Conservation (phyloP, 495 filamentous ascomycete genomes). For the Barbatosphaeria neglecta region DNA sequence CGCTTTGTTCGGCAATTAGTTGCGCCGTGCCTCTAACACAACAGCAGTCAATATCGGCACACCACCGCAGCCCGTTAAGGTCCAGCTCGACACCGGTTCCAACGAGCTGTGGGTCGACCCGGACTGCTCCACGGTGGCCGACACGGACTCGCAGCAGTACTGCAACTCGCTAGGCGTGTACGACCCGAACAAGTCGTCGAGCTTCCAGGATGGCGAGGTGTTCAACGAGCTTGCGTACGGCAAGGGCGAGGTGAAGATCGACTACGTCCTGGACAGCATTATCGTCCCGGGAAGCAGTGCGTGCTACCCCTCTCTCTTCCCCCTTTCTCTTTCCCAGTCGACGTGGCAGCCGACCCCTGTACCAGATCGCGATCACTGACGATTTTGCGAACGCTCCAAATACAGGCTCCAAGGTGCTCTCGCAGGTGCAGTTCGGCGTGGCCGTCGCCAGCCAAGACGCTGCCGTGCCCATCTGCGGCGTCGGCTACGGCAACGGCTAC, state of each 20-base stretch:
- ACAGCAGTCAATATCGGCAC: constrained; percentile 24
- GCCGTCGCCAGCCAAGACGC: constrained; percentile 19
- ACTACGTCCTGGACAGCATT: constrained; percentile 21
- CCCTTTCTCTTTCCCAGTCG: background rate
- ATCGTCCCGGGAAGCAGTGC: constrained; percentile 17
- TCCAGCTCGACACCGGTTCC: constrained; percentile 27
- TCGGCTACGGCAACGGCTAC: constrained; percentile 20
- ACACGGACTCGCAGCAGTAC: constrained; percentile 13
- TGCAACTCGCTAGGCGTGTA: constrained; percentile 22
- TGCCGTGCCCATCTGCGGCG: constrained; percentile 24
- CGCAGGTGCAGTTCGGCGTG: constrained; percentile 24
- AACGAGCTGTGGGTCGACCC: constrained; percentile 33
- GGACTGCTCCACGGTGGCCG: constrained; percentile 13
- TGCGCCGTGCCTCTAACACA: too few relatives aligned
- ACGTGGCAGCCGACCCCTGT: background rate
- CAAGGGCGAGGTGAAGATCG: constrained; percentile 20
- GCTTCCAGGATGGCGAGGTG: constrained; percentile 3
- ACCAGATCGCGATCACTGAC: too few relatives aligned
- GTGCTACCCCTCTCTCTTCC: background rate
- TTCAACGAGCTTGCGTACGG: constrained; percentile 22
- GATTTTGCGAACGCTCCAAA: background rate
- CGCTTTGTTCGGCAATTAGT: too few relatives aligned
- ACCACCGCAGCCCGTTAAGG: constrained; percentile 22
- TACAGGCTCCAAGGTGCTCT: constrained; percentile 6
- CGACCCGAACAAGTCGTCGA: constrained; percentile 15